A percentile compares a stretch with the other conserved stretches of the same genome.
These are phyloP conservation scores for Salix arbutifolia DNA, from an alignment of 345 rosid species.

Conservation along the genomic window DNA sequence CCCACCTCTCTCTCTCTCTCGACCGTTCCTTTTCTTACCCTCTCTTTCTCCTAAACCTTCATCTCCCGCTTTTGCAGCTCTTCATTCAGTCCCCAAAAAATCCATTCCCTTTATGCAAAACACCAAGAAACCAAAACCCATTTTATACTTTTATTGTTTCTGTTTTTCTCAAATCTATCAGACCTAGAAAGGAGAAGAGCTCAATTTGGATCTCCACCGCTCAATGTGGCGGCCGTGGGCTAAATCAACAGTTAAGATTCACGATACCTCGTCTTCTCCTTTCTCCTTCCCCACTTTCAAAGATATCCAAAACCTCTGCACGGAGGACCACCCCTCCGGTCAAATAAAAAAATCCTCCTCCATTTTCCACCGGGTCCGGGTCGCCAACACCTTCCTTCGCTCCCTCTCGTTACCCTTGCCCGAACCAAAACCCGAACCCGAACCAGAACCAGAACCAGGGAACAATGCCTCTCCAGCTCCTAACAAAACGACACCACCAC, in stretches of 20 bases:
- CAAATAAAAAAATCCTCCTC: slow-evolving; percentile 28
- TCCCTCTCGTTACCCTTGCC: slow-evolving; percentile 20
- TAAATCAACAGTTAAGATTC: slow-evolving; percentile 53
- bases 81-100: background rate
- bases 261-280: slow-evolving; percentile 25
- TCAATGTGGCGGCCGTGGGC: slow-evolving; percentile 92
- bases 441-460: background rate
- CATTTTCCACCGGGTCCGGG: slow-evolving; percentile 61
- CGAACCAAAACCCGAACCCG: background rate
- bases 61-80: slow-evolving; percentile 8
- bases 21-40: background rate
- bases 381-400: slow-evolving; percentile 41
- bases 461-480: background rate
- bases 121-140: background rate
- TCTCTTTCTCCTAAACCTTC: background rate
- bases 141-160: background rate
- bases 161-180: background rate
- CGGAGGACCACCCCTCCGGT: slow-evolving; percentile 16
- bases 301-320: slow-evolving; percentile 10
- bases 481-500: background rate
- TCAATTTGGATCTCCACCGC: slow-evolving; percentile 6
- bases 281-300: slow-evolving; percentile 29
- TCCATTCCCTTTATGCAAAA: background rate
- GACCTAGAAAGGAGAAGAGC: background rate
- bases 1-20: background rate